Evolutionary conservation across 352 stramenopile species (phyloP).

Genomic region (Globisporangium solare): DNA sequence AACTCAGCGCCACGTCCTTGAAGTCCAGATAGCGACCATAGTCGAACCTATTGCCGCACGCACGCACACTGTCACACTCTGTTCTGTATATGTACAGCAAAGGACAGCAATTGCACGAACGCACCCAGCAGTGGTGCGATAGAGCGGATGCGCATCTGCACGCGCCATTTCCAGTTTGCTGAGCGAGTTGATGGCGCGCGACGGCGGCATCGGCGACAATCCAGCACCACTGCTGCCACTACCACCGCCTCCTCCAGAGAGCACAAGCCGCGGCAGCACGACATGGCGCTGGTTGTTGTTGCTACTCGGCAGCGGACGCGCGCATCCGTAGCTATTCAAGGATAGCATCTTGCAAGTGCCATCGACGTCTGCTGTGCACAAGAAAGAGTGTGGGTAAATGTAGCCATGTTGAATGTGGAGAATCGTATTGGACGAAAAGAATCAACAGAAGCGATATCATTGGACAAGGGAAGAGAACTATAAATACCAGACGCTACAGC

Average conservation of each 20-base stretch:
- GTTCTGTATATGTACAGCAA: too few species aligned
- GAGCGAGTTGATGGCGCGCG: slow-evolving; percentile 36
- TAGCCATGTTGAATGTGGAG: too few species aligned
- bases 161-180: slow-evolving; percentile 49
- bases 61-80: neutral
- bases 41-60: slow-evolving; percentile 34
- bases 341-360: slow-evolving; percentile 15
- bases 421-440: too few species aligned
- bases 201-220: slow-evolving; percentile 15
- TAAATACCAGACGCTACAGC: too few species aligned
- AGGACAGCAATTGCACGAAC: neutral
- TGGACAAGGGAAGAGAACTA: too few species aligned
- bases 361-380: neutral
- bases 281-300: slow-evolving; percentile 19
- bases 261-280: slow-evolving; percentile 35
- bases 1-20: slow-evolving; percentile 43
- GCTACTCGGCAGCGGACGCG: slow-evolving; percentile 6
- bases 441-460: too few species aligned
- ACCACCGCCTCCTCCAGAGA: slow-evolving; percentile 17
- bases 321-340: slow-evolving; percentile 19
- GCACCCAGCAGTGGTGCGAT: slow-evolving; percentile 47
- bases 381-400: too few species aligned
- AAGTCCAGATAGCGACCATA: slow-evolving; percentile 56
- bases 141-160: slow-evolving; percentile 35
- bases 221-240: slow-evolving; percentile 12